phyloP scores from a whole-genome alignment of 1,139 yeast species.

The Geotrichum restrictum region DNA sequence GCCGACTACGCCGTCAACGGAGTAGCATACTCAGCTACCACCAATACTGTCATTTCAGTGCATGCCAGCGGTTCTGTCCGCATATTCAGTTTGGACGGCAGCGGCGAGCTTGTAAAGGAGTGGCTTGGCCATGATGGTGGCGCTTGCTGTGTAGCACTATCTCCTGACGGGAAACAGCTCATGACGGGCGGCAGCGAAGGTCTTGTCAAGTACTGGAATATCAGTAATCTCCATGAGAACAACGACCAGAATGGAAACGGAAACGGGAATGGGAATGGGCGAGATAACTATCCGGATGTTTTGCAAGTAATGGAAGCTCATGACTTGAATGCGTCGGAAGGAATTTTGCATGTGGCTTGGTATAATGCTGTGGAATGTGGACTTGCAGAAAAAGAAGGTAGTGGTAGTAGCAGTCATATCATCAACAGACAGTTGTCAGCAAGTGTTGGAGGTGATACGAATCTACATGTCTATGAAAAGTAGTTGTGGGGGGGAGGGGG shows the following conservation, averaged over 20 bases:
- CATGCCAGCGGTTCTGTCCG: constrained; percentile 27
- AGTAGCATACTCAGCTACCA: constrained; percentile 8
- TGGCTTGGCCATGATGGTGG: constrained; percentile 35
- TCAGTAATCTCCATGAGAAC: too few species aligned
- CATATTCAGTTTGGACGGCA: constrained; percentile 22
- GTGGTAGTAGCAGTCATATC: too few species aligned
- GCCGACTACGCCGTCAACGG: background rate
- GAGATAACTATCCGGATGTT: background rate
- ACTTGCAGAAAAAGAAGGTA: background rate
- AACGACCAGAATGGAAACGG: too few species aligned
- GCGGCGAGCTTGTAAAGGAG: constrained; percentile 20
- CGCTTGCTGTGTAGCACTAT: constrained; percentile 45
- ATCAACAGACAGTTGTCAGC: background rate
- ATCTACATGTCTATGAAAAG: constrained; percentile 5
- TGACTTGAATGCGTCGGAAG: constrained; percentile 7
- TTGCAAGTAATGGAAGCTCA: background rate
- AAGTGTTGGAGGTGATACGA: constrained; percentile 11
- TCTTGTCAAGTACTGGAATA: constrained; percentile 33
- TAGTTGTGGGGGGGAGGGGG: background rate
- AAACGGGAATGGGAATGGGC: too few species aligned
- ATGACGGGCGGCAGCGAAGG: constrained; percentile 42
- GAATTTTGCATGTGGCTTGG: constrained; percentile 16
- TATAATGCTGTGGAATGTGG: background rate
- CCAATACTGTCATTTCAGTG: constrained; percentile 17
- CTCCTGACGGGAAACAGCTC: constrained; percentile 32